These are phyloP conservation scores for Lichtheimia ramosa DNA, from an alignment of 371 early-diverging fungal genomes.

Conservation along the genomic window DNA sequence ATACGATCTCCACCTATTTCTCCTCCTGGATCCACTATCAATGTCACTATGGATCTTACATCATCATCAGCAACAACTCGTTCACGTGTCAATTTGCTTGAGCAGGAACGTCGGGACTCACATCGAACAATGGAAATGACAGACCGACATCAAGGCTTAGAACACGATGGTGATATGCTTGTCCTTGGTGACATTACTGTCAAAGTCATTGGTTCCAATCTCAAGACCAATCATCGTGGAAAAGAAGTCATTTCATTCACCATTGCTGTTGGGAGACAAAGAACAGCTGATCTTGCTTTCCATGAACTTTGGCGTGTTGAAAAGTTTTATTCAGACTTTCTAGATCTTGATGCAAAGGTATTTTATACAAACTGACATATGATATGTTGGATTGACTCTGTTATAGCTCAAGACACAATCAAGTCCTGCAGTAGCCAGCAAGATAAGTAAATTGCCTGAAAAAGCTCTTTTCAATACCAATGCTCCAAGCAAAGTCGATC, in stretches of 20 bases:
- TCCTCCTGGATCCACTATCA: conserved; percentile 20
- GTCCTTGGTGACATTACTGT: conserved; percentile 18
- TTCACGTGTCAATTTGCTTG: too few species aligned
- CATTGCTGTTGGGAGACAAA: conserved; percentile 40
- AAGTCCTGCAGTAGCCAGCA: conserved; percentile 44
- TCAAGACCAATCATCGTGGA: conserved; percentile 75
- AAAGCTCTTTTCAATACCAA: conserved; percentile 76
- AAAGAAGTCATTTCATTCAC: conserved; percentile 70
- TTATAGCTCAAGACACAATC: conserved; percentile 52
- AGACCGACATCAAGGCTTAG: too few species aligned
- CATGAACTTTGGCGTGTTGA: conserved; percentile 79
- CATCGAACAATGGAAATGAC: too few species aligned
- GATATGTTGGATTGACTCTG: neutral
- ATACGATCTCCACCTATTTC: conserved; percentile 17
- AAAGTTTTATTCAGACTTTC: conserved; percentile 84
- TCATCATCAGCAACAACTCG: neutral
- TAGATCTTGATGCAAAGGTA: conserved; percentile 75
- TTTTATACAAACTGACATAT: conserved; percentile 16
- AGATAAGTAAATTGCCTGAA: conserved; percentile 78
- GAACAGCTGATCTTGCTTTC: conserved; percentile 52
- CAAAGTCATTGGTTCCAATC: conserved; percentile 68
- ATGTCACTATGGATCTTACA: neutral
- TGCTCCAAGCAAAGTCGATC: conserved; percentile 75
- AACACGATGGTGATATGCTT: neutral
- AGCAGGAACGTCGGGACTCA: too few species aligned